Evolutionary conservation across 202 grass and related monocot genomes (phyloP).

Genomic region (Dendrocalamus latiflorus): DNA sequence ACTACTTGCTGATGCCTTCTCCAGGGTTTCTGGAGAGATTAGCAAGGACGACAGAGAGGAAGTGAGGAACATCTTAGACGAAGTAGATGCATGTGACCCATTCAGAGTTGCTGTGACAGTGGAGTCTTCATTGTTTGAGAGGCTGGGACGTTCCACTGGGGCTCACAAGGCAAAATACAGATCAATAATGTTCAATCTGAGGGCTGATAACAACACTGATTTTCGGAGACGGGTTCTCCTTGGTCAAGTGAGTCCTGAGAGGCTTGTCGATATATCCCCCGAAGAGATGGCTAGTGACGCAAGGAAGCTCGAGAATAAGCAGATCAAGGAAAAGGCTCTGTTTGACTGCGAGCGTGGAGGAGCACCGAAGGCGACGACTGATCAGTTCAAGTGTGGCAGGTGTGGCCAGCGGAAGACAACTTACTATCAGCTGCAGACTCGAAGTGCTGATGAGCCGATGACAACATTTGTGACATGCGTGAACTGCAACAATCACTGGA

Average conservation of each 20-base stretch:
- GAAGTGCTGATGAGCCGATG: constrained; percentile 93
- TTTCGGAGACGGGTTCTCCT: constrained; percentile 74
- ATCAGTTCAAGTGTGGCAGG: constrained; percentile 84
- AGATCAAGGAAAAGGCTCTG: constrained; percentile 93
- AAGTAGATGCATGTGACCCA: constrained; percentile 69
- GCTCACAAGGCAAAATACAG: constrained; percentile 81
- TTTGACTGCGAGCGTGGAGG: too few relatives aligned
- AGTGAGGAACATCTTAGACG: constrained; percentile 60
- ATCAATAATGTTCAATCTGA: constrained; percentile 96
- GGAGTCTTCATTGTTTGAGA: constrained; percentile 77
- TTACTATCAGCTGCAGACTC: constrained; percentile 84
- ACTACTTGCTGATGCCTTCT: too few relatives aligned
- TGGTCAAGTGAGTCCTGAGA: constrained; percentile 57
- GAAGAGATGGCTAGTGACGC: constrained; percentile 92
- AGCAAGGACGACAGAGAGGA: constrained; percentile 61
- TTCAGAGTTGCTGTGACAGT: constrained; percentile 73
- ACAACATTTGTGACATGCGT: constrained; percentile 98
- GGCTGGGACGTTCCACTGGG: constrained; percentile 60
- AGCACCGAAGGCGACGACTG: constrained; percentile 78
- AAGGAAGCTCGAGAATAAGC: constrained; percentile 65
- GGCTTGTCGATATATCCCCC: constrained; percentile 45
- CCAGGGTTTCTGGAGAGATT: too few relatives aligned
- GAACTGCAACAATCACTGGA: constrained; percentile 98
- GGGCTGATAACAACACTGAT: constrained; percentile 79
- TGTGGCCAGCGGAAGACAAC: constrained; percentile 84